Conservation (phyloP, 2,329 filamentous ascomycete genomes). For the Tolypocladium capitatum region DNA sequence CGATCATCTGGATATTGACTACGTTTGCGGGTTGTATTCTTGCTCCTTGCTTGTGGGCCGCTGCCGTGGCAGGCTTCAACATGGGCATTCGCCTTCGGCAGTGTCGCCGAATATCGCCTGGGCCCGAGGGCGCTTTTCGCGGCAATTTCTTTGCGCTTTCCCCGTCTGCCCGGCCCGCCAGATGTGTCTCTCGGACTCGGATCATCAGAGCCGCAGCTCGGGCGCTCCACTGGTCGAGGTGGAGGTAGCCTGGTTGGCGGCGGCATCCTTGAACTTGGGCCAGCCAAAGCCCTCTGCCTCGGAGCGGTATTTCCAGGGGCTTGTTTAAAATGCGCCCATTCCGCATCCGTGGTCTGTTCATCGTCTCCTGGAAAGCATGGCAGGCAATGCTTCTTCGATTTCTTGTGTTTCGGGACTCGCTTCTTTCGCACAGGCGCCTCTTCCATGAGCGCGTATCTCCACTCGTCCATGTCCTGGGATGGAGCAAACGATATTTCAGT, state of each 20-base stretch:
- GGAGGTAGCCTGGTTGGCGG: conserved; percentile 1
- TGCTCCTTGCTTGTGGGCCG: not conserved
- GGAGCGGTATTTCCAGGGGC: conserved; percentile 2
- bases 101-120: not conserved
- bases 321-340: conserved; percentile 10
- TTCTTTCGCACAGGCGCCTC: conserved; percentile 12
- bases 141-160: not conserved
- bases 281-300: not conserved
- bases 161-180: not conserved
- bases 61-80: not conserved
- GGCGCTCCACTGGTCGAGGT: not conserved
- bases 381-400: conserved; percentile 11
- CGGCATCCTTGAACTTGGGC: conserved; percentile 1
- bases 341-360: conserved; percentile 11
- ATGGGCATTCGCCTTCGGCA: not conserved
- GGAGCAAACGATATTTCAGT: conserved; percentile 19
- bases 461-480: conserved; percentile 16
- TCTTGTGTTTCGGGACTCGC: conserved; percentile 5
- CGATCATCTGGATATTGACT: not conserved
- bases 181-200: conserved; percentile 3
- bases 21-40: not conserved
- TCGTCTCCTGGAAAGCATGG: conserved; percentile 15
- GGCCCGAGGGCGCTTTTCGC: not conserved
- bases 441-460: conserved; percentile 20
- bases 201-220: not conserved